Evolutionary conservation across 805 yeast species (phyloP).

Genomic region (Wickerhamiella vanderwaltii): DNA sequence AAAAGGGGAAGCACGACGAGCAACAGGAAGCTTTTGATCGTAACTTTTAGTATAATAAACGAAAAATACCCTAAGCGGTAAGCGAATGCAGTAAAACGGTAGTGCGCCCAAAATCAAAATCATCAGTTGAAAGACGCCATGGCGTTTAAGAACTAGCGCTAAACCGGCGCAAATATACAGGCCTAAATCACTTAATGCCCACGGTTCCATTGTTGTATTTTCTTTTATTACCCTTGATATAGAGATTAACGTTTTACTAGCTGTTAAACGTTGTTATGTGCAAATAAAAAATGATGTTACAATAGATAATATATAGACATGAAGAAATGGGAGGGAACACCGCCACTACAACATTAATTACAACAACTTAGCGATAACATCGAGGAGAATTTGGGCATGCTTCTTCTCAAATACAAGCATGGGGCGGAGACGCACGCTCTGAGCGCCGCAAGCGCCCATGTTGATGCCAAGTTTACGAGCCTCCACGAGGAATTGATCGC

Average conservation of each 20-base stretch:
- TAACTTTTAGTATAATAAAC: constrained; percentile 21
- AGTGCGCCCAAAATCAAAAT: constrained; percentile 7
- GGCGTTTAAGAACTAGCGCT: neutral
- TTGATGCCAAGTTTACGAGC: constrained; percentile 59
- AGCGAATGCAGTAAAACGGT: constrained; percentile 14
- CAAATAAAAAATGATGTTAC: neutral
- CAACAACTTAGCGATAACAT: constrained; percentile 31
- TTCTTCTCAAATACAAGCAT: constrained; percentile 64
- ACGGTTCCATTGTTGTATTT: constrained; percentile 20
- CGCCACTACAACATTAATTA: too few species aligned
- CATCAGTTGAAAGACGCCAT: constrained; percentile 3
- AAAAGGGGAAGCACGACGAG: constrained; percentile 18
- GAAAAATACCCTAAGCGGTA: constrained; percentile 20
- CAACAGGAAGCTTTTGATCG: constrained; percentile 21
- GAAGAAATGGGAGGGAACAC: too few species aligned
- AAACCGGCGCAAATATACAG: neutral
- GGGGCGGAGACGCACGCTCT: constrained; percentile 71
- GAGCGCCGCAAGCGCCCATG: constrained; percentile 76
- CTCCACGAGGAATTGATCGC: constrained; percentile 50
- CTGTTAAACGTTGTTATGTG: too few species aligned
- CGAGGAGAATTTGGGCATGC: constrained; percentile 59
- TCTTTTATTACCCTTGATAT: too few species aligned
- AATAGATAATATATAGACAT: neutral
- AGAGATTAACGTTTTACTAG: too few species aligned
- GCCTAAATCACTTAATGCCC: constrained; percentile 18